These are phyloP conservation scores for Botrytis sinoallii DNA, from an alignment of 2,329 filamentous ascomycete species.

Conservation along the genomic window DNA sequence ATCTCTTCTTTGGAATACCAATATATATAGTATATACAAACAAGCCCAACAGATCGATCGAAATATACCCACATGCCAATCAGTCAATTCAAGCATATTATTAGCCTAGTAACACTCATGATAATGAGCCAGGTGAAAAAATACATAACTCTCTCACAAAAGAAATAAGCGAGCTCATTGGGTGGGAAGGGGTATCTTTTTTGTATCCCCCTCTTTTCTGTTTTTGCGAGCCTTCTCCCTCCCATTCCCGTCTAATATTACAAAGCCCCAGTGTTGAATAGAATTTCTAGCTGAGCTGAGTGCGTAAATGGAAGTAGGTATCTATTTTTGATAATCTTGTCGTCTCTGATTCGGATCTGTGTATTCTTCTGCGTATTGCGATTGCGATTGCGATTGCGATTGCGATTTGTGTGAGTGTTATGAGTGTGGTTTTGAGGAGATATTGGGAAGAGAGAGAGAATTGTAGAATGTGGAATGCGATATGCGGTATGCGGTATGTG, in stretches of 20 bases:
- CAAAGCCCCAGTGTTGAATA: background rate
- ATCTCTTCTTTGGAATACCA: background rate
- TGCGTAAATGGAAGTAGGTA: no score
- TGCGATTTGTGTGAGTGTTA: no score
- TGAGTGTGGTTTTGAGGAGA: no score
- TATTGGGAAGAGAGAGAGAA: no score
- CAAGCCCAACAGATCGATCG: background rate
- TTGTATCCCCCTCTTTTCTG: background rate
- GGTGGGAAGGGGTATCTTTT: background rate
- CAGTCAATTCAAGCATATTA: background rate
- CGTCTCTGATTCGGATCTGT: no score
- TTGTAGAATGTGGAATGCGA: no score
- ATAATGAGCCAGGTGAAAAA: no score
- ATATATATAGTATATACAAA: background rate
- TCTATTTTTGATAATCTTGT: no score
- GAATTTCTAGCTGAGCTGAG: no score
- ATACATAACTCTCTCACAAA: background rate
- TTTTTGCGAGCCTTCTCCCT: background rate
- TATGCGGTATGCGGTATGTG: no score
- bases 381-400: no score
- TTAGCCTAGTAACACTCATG: background rate
- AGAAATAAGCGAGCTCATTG: background rate
- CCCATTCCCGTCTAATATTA: background rate
- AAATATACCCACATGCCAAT: background rate
- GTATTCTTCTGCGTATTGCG: no score